phyloP scores from a whole-genome alignment of 164 flowering plant genomes.

The Akebia trifoliata region DNA sequence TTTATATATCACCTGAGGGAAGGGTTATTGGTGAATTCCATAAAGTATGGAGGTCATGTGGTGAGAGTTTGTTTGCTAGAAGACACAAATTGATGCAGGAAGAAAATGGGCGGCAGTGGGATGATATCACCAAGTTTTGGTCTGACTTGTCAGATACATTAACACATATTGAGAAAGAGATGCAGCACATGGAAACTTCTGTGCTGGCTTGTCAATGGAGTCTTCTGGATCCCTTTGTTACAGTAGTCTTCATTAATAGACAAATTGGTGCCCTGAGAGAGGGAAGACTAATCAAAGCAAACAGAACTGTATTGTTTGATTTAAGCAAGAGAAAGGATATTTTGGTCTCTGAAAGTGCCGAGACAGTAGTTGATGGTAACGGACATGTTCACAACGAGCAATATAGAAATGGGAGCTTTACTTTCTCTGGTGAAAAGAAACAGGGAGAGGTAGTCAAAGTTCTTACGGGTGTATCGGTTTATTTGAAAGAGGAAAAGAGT shows the following conservation, averaged over 20 bases:
- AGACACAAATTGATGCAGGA: constrained; percentile 22
- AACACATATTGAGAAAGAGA: constrained; percentile 41
- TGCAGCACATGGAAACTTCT: constrained; percentile 25
- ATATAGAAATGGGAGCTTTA: constrained; percentile 7
- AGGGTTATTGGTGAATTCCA: constrained; percentile 37
- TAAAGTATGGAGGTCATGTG: constrained; percentile 59
- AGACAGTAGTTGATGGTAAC: constrained; percentile 20
- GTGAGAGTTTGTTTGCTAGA: constrained; percentile 35
- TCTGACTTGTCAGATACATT: constrained; percentile 50
- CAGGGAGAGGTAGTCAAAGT: constrained; percentile 7
- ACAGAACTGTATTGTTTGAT: constrained; percentile 21
- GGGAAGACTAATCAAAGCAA: constrained; percentile 44
- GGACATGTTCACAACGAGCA: constrained; percentile 12
- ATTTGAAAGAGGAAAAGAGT: constrained; percentile 13
- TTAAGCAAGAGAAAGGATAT: constrained; percentile 11
- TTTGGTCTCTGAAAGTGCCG: constrained; percentile 16
- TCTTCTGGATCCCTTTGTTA: constrained; percentile 81
- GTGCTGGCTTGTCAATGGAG: constrained; percentile 54
- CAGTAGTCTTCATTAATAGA: constrained; percentile 49
- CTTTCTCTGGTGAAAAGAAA: constrained; percentile 11
- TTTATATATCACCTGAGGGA: constrained; percentile 51
- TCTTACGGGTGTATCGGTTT: constrained; percentile 15
- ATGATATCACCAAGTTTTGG: constrained; percentile 38
- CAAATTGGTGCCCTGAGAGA: constrained; percentile 51
- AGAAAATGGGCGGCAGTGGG: constrained; percentile 45